Base-by-base conservation (phyloP, 441 rosid genomes). In the Adansonia rubrostipa region DNA sequence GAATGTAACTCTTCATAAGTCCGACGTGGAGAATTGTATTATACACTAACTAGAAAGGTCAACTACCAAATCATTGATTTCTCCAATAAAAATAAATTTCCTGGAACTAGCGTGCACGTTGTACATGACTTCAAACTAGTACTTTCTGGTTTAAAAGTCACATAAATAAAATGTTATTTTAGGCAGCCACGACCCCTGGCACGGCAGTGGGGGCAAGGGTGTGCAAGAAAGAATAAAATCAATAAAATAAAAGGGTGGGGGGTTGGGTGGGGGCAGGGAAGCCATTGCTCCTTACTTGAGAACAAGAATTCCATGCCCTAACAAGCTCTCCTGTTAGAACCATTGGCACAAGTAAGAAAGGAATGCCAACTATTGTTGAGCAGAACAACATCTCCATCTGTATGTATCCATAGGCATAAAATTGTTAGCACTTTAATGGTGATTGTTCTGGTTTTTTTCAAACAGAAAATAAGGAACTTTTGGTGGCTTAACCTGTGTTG, bases 301-400 rank as follows among this genome's bases (percentile, higher is more conserved):
- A 86, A 76, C 98, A 94, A 22, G 97, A 90, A 84, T 77, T 87
- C 97, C 97, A 94, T 9, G 93, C 97, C 73, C 44, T 86, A 79
- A 89, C 85, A 63, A 94, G 74, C 79, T 94, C 97, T 53, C 97
- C 96, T 1, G 96, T 94, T 69, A 94, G 78, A 66, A 94, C 61
- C 97, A 94, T 94, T 58, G 98, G 98, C 44, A 92, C 91, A 76
- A 90, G 82, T 87, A 94, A 85, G 87, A 92, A 90, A 2, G 98
- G 98, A 81, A 90, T 84, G n/a, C 98, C 96, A 22, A 90, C 92
- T 54, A 91, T 85, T 0, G 96, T 92, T 15, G 98, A 91, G 80
- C 98, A 92, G 81, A 92, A 91, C 81, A 94, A 80, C 98, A 94
- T 94, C 86, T 92, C 98, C 96, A 88, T 91, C 97, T 92, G 88